Base-by-base conservation (phyloP, 2,329 filamentous ascomycete genomes). In the Aureobasidium mangrovei region DNA sequence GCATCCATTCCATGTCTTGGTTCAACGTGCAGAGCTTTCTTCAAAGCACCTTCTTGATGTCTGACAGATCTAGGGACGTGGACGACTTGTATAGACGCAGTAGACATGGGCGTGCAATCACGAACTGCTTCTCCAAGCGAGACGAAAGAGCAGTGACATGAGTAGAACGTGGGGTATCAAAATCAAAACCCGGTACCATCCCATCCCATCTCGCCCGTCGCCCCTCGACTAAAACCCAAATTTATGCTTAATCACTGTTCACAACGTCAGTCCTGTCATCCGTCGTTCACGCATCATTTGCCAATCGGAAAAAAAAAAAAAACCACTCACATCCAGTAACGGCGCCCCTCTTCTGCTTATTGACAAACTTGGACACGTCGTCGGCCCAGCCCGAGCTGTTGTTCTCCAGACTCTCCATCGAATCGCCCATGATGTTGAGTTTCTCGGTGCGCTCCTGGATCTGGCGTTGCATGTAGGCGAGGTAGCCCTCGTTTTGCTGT, bases 381-480 rank as follows among this genome's bases (percentile, higher is more conserved):
- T 90, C 82, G 10, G 89, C 85, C 83, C 89, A 97, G 18, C 83
- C 86, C 54, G 82, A 82, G 65, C 88, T 95, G 61, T 85, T 85
- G 63, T 89, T 80, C 64, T 91, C 85, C 57, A 96, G 71, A 59
- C 81, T 83, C 59, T 95, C 86, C 82, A 97, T 90, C 45, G 77
- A 84, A 63, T 97, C 91, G 2, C 85, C 86, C 70, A 91, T 84
- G 4, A 94, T 74, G 42, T 84, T 86, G 56, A 98, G 74, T 64
- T 85, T 89, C 72, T 97, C 89, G 0, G 93, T 95, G 48, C 93
- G 75, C 70, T 97, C 91, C 62, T 94, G 90, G 43, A 98, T 71
- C 68, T 95, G 88, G 35, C 91, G 79, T 7, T 86, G 84, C 70
- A 97, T 83, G 65, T 94, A 97, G 41, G 89, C 83, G 63, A 78